phyloP scores from a whole-genome alignment of 768 basidiomycete genomes.

The Cantharellus cinnabarinus region DNA sequence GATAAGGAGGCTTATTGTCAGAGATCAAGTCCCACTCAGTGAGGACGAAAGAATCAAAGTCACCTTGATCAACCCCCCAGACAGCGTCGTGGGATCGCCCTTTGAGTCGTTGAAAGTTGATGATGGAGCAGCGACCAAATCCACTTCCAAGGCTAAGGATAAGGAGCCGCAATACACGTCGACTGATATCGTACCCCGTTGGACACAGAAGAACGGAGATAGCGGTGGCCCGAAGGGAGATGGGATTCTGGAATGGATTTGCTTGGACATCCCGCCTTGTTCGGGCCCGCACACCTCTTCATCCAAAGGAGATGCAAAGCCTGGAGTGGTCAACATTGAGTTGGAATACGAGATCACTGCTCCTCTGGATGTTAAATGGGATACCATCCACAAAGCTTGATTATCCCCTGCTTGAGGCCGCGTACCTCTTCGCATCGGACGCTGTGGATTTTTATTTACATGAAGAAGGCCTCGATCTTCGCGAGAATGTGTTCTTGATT shows the following conservation, averaged over 20 bases:
- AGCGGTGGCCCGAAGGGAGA: conserved; percentile 11
- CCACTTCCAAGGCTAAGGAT: conserved; percentile 23
- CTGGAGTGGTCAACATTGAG: conserved; percentile 24
- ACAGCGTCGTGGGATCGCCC: background rate
- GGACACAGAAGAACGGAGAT: conserved; percentile 13
- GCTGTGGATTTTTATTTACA: too few species aligned
- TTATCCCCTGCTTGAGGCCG: too few species aligned
- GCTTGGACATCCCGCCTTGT: conserved; percentile 15
- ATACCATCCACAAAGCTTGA: background rate
- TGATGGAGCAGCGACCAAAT: conserved; percentile 19
- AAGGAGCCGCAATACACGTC: conserved; percentile 18
- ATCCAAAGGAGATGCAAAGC: conserved; percentile 18
- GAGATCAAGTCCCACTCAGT: conserved; percentile 7
- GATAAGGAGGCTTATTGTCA: conserved; percentile 1
- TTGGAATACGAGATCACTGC: conserved; percentile 35
- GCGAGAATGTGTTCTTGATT: too few species aligned
- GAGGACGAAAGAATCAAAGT: conserved; percentile 8
- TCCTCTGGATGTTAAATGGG: conserved; percentile 15
- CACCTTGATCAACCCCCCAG: conserved; percentile 2
- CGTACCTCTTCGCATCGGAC: too few species aligned
- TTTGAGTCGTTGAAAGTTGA: conserved; percentile 4
- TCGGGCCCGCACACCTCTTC: too few species aligned
- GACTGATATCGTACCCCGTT: conserved; percentile 19
- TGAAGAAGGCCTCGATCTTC: too few species aligned
- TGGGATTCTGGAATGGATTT: conserved; percentile 36